phyloP scores from a whole-genome alignment of 768 basidiomycete species.

The Trichaptum fuscoviolaceum region DNA sequence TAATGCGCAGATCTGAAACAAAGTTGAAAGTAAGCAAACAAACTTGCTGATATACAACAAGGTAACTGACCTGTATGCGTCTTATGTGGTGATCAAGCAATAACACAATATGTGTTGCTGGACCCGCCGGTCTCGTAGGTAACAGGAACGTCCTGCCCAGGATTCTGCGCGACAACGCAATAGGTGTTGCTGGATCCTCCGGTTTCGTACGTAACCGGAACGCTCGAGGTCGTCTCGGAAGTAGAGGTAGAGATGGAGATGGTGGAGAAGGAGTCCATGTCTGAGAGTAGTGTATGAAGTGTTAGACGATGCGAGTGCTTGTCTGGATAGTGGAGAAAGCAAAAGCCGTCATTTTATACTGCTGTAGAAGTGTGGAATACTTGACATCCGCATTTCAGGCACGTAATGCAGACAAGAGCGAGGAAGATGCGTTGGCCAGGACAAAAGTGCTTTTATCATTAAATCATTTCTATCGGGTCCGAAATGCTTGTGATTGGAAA shows the following conservation, averaged over 20 bases:
- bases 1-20: neutral
- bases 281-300: neutral
- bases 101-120: neutral
- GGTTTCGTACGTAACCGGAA: neutral
- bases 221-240: neutral
- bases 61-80: neutral
- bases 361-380: neutral
- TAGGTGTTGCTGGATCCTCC: neutral
- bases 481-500: neutral
- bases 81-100: neutral
- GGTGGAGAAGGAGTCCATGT: neutral
- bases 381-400: neutral
- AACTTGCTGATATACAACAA: neutral
- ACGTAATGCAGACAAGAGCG: neutral
- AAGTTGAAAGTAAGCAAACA: neutral
- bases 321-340: neutral
- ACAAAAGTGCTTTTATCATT: neutral
- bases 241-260: neutral
- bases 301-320: neutral
- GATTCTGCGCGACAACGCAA: neutral
- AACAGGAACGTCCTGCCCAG: neutral
- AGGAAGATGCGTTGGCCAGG: neutral
- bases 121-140: neutral
- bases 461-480: neutral
- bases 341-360: neutral